A percentile compares a stretch with the other conserved stretches of the same genome.
These are phyloP conservation scores for Blastobotrys elegans DNA, from an alignment of 1,139 yeast genomes.

Conservation along the genomic window DNA sequence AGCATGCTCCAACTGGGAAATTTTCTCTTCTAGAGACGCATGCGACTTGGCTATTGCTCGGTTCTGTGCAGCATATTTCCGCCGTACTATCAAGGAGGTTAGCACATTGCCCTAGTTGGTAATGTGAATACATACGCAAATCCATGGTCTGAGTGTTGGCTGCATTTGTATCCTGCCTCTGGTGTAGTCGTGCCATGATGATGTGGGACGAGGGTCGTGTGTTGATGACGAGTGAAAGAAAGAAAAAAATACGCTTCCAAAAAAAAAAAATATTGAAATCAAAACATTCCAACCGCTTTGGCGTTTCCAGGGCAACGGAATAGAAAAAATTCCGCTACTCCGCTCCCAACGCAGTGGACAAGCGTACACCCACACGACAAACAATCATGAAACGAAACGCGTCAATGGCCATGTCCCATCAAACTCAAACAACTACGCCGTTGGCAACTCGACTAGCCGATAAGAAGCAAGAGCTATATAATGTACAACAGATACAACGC, in stretches of 20 bases:
- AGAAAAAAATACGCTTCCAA: background rate
- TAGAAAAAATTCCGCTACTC: background rate
- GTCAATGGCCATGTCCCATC: background rate
- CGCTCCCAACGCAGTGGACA: background rate
- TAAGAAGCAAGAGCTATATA: slow-evolving; percentile 50
- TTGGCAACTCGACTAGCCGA: slow-evolving; percentile 30
- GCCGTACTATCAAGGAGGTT: slow-evolving; percentile 16
- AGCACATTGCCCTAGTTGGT: background rate
- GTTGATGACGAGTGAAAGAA: background rate
- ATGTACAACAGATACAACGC: slow-evolving; percentile 46
- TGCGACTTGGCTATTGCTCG: slow-evolving; percentile 27
- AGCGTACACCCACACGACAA: background rate
- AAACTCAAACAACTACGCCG: slow-evolving; percentile 10
- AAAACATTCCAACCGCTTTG: background rate
- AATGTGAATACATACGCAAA: background rate
- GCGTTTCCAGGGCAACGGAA: slow-evolving; percentile 7
- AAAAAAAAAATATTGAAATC: background rate
- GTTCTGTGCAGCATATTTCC: slow-evolving; percentile 26
- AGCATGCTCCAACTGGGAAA: slow-evolving; percentile 22
- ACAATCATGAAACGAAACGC: slow-evolving; percentile 3
- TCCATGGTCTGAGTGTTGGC: background rate
- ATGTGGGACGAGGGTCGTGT: too few species aligned
- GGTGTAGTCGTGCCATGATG: slow-evolving; percentile 14
- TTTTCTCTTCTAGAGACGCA: slow-evolving; percentile 23
- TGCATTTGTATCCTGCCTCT: slow-evolving; percentile 8